Evolutionary conservation across 345 rosid genomes (phyloP), one percentile per base, ranked within the genome.

Genomic region (Ceriops zippeliana): DNA sequence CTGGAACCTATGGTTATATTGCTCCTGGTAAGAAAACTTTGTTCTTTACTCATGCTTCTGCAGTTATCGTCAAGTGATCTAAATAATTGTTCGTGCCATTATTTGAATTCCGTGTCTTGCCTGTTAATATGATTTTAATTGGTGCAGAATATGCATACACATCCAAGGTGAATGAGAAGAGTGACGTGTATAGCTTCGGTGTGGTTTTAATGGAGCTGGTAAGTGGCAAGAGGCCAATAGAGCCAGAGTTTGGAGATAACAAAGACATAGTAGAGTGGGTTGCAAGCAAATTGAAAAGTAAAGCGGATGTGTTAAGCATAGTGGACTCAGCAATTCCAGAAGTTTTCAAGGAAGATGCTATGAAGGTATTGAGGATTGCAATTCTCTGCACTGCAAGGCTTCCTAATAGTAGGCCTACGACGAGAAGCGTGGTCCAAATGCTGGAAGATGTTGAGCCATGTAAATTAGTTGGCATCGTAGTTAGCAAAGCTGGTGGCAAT

Each of bases 121-220:
- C 54, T 46, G 42, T 42, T 58, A 59, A 62, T 38, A 1, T 15
- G 42, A 2, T 52, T 42, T 16, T 62, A 11, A 56, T 69, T 73
- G 49, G 28, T 76, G 72, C 89, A 93, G 97, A 93, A 82, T 91
- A 91, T 64, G 99, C 91, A 13, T 93, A 91, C 76, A 80, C 97
- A 1, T 79, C 73, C 75, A 93, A 84, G 64, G 96, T 93, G 62
- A 84, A 73, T 4, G 99, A 93, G 80, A 93, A 89, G 82, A 86
- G 89, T 65, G 97, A 93, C 51, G 98, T 93, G 69, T 93, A 93
- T 26, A 91, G 98, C 72, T 93, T 89, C 21, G 99, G 97, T 4
- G 99, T 95, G 49, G 96, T 95, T 37, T 64, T 95, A 63, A 88
- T 91, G 93, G 99, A 93, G 83, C 82, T 91, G 1, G 91, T 93